Evolutionary conservation across 768 basidiomycete species (phyloP), one percentile per base, ranked within the genome.

Genomic region (Holtermanniella nyarrowii): DNA sequence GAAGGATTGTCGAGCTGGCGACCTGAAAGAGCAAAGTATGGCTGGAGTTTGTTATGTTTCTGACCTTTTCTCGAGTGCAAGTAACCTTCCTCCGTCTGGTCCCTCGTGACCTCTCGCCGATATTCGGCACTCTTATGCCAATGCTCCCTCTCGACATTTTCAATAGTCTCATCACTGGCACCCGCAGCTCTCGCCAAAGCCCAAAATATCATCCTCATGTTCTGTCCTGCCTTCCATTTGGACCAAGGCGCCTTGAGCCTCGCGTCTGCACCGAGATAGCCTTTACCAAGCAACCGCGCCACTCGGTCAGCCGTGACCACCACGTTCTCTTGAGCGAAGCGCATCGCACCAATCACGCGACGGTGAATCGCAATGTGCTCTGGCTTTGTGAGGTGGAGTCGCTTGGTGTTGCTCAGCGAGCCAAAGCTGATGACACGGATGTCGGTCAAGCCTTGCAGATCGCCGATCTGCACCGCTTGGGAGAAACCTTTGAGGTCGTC

Each of bases 371-470:
- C 66, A 45, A 73, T 62, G 56, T 80, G 77, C 13, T 61, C 60
- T 7, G 61, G 57, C 24, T 73, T 60, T 20, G 71, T 74, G 0
- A 86, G 74, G 21, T 77, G 76, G 1, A 88, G 72, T 7, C 87
- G 78, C 1, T 81, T 80, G 1, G 84, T 82, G 3, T 85, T 85
- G 70, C 88, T 88, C 1, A 88, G 76, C 0, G 82, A 81, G 7
- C 86, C 86, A 13, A 88, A 62, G 50, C 83, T 80, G 14, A 89
- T 62, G 23, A 88, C 76, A 7, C 76, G 78, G 52, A 79, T 73
- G 3, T 62, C 59, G 20, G 72, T 21, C 3, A 48, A 21, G 21
- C 37, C 25, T 23, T 48, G 26, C 7, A 48, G 27, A 3, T 23
- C 21, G 14, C 25, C 4, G 18, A 48, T 4, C 21, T 26, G 18